phyloP scores from a whole-genome alignment of 495 filamentous ascomycete species.

The Hypoxylon lenormandii region DNA sequence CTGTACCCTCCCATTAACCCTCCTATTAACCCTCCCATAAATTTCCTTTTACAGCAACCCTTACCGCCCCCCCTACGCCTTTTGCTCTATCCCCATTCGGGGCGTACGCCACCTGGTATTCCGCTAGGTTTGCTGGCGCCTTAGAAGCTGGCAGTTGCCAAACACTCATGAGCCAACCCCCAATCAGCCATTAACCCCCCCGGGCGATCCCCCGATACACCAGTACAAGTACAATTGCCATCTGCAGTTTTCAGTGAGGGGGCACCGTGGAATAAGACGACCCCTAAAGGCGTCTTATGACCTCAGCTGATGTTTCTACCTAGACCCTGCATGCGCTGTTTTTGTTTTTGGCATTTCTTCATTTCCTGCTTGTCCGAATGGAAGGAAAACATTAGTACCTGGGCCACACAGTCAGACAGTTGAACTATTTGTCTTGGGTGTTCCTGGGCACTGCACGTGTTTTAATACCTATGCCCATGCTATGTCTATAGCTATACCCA shows the following conservation, averaged over 20 bases:
- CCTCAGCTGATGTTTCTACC: slow-evolving; percentile 46
- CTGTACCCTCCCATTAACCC: slow-evolving; percentile 31
- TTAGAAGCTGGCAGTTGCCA: slow-evolving; percentile 25
- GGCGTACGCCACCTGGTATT: slow-evolving; percentile 24
- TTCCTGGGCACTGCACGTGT: slow-evolving; percentile 34
- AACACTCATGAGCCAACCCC: slow-evolving; percentile 12
- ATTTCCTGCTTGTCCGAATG: slow-evolving; percentile 33
- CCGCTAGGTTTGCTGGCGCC: slow-evolving; percentile 3
- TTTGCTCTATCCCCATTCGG: slow-evolving; percentile 17
- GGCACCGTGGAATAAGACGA: slow-evolving; percentile 29
- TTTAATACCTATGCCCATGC: not conserved
- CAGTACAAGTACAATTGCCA: slow-evolving; percentile 11
- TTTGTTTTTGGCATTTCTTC: slow-evolving; percentile 25
- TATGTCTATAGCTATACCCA: too few species aligned
- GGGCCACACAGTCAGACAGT: too few species aligned
- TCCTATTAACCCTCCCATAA: slow-evolving; percentile 22
- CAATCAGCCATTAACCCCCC: not conserved
- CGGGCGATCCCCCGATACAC: not conserved
- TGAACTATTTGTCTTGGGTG: slow-evolving; percentile 33
- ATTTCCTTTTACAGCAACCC: slow-evolving; percentile 43
- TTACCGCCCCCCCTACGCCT: slow-evolving; percentile 32
- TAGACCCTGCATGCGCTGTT: slow-evolving; percentile 48
- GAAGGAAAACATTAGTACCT: slow-evolving; percentile 10
- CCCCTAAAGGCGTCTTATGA: slow-evolving; percentile 45
- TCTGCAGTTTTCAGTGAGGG: slow-evolving; percentile 15